Base-by-base conservation (phyloP, 1,139 yeast species). In the Lodderomyces orthopsilosis region DNA sequence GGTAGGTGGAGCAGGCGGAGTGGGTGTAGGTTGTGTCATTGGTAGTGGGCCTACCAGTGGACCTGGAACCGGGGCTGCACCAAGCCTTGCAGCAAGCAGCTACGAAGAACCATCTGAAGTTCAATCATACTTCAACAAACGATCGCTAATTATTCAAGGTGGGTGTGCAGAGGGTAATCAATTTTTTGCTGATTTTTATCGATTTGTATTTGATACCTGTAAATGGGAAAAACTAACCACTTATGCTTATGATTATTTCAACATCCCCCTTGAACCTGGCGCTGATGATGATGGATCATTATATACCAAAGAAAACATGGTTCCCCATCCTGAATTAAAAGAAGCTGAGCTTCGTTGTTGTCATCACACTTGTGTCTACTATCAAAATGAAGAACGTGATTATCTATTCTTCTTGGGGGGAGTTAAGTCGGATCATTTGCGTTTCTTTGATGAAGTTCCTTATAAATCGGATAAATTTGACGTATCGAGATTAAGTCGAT, bases 331-430 rank as follows among this genome's bases (percentile, higher is more conserved):
- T 1, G 49, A 56, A 13, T 54, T 70, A 12, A 54, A 63, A 12
- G 75, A 69, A 39, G 77, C 77, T 6, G 77, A 73, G 50, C 56
- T 72, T 28, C 53, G 77, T 21, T 58, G 72, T 4, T 69, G 77
- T 50, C 77, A 72, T 46, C 77, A 73, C 48, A 59, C 65, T 4
- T 69, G 74, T 3, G 55, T 68, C 36, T 66, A 63, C 42, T 68
- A 66, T 43, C 58, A 57, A 42, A 63, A 63, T 22, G 70, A 65
- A 21, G 74, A 67, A 13, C 54, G 62, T 21, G 70, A 66, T 41
- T 67, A 65, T 44, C 54, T 72, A n/a, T 59, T 71, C 30, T 69
- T 73, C 38, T 40, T 70, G 21, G 77, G 77, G 8, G 78, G 78
- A 1, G 63, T 70, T 46, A 49, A 57, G 35, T 67, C 70, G 44